phyloP scores from a whole-genome alignment of 2,329 filamentous ascomycete genomes.

The Xylariaceae sp. region DNA sequence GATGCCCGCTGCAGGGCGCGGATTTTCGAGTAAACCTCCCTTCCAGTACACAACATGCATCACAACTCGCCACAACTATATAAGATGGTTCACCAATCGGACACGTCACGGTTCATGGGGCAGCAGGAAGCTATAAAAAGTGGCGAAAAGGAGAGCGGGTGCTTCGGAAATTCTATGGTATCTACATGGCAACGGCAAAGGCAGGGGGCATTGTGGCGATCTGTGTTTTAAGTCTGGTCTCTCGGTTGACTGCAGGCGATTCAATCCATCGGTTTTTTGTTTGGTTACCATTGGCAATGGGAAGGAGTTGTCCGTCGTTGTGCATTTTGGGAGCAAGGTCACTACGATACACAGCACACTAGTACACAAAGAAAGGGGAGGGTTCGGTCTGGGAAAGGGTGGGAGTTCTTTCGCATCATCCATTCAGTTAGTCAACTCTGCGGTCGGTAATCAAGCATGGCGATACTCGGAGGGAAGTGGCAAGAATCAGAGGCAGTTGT shows the following conservation, averaged over 20 bases:
- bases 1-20: too few relatives aligned
- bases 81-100: neutral
- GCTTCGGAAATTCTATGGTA: slow-evolving; percentile 14
- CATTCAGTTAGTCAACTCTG: too few relatives aligned
- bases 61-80: slow-evolving; percentile 5
- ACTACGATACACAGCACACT: slow-evolving; percentile 10
- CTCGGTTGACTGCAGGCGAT: neutral
- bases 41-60: neutral
- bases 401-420: neutral
- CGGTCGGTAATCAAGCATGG: too few relatives aligned
- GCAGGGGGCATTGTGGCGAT: slow-evolving; percentile 20
- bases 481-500: too few relatives aligned
- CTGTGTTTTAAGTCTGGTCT: slow-evolving; percentile 14
- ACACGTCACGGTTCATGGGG: too few relatives aligned
- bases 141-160: slow-evolving; percentile 8
- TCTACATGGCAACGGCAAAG: slow-evolving; percentile 20
- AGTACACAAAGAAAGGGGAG: neutral
- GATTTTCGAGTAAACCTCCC: too few relatives aligned
- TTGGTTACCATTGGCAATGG: slow-evolving; percentile 1
- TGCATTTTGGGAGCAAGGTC: slow-evolving; percentile 6
- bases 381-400: neutral
- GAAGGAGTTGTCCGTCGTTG: slow-evolving; percentile 1
- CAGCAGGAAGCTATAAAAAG: slow-evolving; percentile 3
- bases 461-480: too few relatives aligned
- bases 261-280: neutral